Evolutionary conservation across 148 eudicot species (phyloP).

Genomic region (Polygonum aviculare): DNA sequence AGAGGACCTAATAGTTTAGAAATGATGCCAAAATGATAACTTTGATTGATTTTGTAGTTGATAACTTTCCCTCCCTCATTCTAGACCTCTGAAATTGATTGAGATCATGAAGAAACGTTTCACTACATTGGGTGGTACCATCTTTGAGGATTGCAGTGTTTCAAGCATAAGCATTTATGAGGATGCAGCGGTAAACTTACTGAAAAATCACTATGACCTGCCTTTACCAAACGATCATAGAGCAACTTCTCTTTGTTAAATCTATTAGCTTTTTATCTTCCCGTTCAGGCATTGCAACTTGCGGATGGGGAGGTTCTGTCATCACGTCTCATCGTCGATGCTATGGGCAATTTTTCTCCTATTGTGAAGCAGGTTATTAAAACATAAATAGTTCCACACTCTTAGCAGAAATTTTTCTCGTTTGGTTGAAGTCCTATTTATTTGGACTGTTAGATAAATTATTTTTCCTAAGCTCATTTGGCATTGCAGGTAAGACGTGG

Average conservation of each 20-base stretch:
- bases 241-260: neutral
- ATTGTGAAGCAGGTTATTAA: slow-evolving; percentile 72
- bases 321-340: slow-evolving; percentile 71
- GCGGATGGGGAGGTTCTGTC: slow-evolving; percentile 56
- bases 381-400: too few relatives aligned
- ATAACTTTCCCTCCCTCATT: slow-evolving; percentile 10
- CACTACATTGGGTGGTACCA: slow-evolving; percentile 63
- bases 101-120: slow-evolving; percentile 72
- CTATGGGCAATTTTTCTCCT: slow-evolving; percentile 99
- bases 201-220: neutral
- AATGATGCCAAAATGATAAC: neutral
- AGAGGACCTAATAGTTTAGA: neutral
- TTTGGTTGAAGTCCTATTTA: neutral
- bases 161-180: slow-evolving; percentile 56
- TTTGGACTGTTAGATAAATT: neutral
- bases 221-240: neutral
- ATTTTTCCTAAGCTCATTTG: neutral
- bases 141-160: slow-evolving; percentile 72
- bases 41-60: neutral
- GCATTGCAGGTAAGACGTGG: slow-evolving; percentile 58
- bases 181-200: slow-evolving; percentile 69
- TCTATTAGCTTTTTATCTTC: neutral
- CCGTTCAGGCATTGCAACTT: slow-evolving; percentile 61
- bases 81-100: slow-evolving; percentile 76
- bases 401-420: too few relatives aligned